Conservation (phyloP, 768 basidiomycete species). For the Mycena epipterygia region DNA sequence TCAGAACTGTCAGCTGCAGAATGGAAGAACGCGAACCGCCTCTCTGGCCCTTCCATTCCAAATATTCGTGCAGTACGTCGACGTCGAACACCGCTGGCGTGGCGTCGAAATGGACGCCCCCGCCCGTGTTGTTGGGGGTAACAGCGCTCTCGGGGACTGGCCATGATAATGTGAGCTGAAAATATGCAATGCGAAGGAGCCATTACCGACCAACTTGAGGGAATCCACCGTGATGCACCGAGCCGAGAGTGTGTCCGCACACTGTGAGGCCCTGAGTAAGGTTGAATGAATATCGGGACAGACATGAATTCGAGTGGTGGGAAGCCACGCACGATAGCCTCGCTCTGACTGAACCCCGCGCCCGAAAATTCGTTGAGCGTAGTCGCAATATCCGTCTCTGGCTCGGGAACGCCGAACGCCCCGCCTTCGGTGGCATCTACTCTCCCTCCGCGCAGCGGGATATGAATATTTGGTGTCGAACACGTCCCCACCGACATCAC, state of each 20-base stretch:
- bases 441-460: conserved; percentile 39
- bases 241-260: conserved; percentile 35
- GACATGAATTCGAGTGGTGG: conserved; percentile 3
- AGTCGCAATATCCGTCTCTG: conserved; percentile 31
- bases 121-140: conserved; percentile 34
- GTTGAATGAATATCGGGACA: neutral
- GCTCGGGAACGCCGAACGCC: conserved; percentile 40
- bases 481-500: conserved; percentile 34
- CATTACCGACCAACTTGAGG: conserved; percentile 34
- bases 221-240: conserved; percentile 34
- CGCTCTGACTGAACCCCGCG: conserved; percentile 29
- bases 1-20: neutral
- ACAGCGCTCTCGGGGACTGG: conserved; percentile 35
- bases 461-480: conserved; percentile 27
- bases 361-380: conserved; percentile 33
- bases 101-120: conserved; percentile 36
- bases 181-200: no score
- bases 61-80: conserved; percentile 32
- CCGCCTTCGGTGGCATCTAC: conserved; percentile 40
- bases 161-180: neutral
- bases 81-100: conserved; percentile 34
- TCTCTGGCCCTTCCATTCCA: conserved; percentile 24
- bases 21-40: conserved; percentile 30
- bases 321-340: conserved; percentile 37
- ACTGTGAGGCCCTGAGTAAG: conserved; percentile 32